These are phyloP conservation scores for Plasmodium gaboni DNA, from an alignment of 169 alveolate genomes.

Conservation along the genomic window DNA sequence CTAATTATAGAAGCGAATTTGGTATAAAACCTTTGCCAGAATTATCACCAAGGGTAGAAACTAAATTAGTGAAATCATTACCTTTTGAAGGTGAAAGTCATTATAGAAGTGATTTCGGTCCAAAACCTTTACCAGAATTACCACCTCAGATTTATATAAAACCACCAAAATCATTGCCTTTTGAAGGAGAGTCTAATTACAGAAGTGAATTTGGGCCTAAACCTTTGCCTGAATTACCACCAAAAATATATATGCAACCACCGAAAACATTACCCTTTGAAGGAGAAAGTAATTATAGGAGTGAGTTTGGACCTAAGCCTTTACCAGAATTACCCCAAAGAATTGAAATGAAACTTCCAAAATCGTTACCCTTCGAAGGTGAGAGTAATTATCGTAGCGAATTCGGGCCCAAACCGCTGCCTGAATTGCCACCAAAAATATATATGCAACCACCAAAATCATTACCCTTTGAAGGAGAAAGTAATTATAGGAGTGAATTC, in stretches of 20 bases:
- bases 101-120: constrained; percentile 74
- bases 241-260: constrained; percentile 20
- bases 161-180: constrained; percentile 77
- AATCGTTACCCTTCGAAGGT: constrained; percentile 80
- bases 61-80: constrained; percentile 50
- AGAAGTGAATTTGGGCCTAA: constrained; percentile 78
- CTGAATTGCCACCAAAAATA: constrained; percentile 52
- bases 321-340: constrained; percentile 76
- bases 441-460: constrained; percentile 54
- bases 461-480: constrained; percentile 79
- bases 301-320: constrained; percentile 81
- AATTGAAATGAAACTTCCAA: constrained; percentile 21
- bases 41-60: constrained; percentile 34
- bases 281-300: constrained; percentile 72
- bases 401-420: constrained; percentile 80
- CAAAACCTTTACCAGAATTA: constrained; percentile 79
- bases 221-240: constrained; percentile 74
- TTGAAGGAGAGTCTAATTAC: constrained; percentile 75
- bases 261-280: constrained; percentile 80
- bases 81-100: constrained; percentile 76
- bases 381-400: constrained; percentile 77
- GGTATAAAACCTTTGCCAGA: constrained; percentile 73
- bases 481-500: constrained; percentile 78
- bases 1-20: constrained; percentile 77
- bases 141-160: constrained; percentile 45